A percentile compares a stretch with the other conserved stretches of the same genome.
Conservation (phyloP, 345 rosid genomes). For the Syzygium oleosum region DNA sequence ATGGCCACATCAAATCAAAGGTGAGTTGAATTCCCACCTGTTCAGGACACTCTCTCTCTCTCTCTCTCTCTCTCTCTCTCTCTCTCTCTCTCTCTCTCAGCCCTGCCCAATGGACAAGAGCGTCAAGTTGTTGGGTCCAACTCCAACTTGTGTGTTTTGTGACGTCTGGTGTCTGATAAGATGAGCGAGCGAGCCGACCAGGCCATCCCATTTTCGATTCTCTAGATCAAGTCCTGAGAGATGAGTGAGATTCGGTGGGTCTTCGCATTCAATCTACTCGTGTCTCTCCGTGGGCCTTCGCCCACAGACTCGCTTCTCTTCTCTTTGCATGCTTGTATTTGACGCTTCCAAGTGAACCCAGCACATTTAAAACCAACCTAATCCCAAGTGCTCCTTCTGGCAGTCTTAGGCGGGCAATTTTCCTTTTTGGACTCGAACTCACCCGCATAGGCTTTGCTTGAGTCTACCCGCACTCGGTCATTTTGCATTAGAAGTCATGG, state of each 20-base stretch:
- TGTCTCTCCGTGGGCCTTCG: background rate
- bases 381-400: background rate
- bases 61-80: background rate
- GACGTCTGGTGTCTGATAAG: background rate
- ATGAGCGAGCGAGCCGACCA: background rate
- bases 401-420: background rate
- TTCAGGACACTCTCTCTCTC: background rate
- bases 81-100: background rate
- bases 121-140: background rate
- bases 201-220: background rate
- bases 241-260: background rate
- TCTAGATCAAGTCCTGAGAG: background rate
- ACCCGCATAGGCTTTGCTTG: background rate
- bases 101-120: background rate
- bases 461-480: background rate
- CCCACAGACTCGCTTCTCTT: background rate
- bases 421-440: background rate
- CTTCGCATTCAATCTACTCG: background rate
- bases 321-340: background rate
- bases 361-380: no score
- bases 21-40: background rate
- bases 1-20: background rate
- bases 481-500: background rate
- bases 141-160: background rate
- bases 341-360: no score